Base-by-base conservation (phyloP, 805 yeast genomes). In the Wickerhamiella domercqiae region DNA sequence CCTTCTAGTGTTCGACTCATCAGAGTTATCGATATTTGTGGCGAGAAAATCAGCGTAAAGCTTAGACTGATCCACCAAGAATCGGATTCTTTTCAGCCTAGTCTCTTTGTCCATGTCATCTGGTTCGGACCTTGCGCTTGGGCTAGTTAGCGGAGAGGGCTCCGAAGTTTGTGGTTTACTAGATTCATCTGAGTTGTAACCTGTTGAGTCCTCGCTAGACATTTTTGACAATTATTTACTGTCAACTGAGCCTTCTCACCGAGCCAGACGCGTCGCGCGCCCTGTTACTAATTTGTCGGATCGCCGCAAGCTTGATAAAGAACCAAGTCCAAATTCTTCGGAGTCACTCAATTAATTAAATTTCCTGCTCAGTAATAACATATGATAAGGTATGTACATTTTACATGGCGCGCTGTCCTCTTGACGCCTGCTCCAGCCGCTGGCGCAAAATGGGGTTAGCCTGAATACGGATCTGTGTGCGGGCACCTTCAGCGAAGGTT, bases 401-500 rank as follows among this genome's bases (percentile, higher is more conserved):
- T n/a, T n/a, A n/a, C n/a, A n/a, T n/a, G n/a, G n/a, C n/a, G n/a
- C n/a, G n/a, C n/a, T n/a, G n/a, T n/a, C n/a, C n/a, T n/a, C 26
- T 9, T 13, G 26, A 24, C 21, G 53, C 40, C 21, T 37, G 24
- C 34, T 51, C 57, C 29, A 56, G 43, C 21, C 52, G 45, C 36
- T 47, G 47, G 29, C 54, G 49, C 36, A 58, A 44, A 16, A 43
- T 47, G 24, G 63, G 63, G 16, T 56, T 48, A 42, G 59, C 61
- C 21, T 36, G 38, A 33, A 90, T 72, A 54, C 77, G 73, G 54
- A 75, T 63, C 67, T 90, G 98, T 63, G 84, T 73, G 59, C 79
- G 80, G 35, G 94, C 75, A 46, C 96, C 95, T 63, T 83, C 95
- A 42, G 87, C 86, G 51, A 81, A 79, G 15, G 90, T 77, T 45